Evolutionary conservation across 768 basidiomycete species (phyloP).

Genomic region (Serendipita sp.): DNA sequence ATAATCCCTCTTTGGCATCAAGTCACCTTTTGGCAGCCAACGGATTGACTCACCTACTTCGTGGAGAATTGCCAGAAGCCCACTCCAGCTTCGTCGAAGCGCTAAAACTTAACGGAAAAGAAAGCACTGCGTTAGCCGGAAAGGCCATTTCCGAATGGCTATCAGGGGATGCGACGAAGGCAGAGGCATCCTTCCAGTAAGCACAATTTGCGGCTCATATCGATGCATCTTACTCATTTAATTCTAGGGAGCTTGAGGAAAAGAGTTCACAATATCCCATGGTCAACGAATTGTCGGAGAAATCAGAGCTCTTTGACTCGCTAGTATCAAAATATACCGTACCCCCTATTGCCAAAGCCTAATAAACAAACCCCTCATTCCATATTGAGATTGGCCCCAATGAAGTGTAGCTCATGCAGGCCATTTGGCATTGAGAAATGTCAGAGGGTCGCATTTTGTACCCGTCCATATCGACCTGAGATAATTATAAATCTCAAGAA

Average conservation of each 20-base stretch:
- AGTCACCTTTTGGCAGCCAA: constrained; percentile 63
- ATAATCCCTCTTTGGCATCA: constrained; percentile 60
- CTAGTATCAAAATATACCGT: constrained; percentile 41
- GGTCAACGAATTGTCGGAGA: constrained; percentile 42
- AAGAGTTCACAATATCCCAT: constrained; percentile 54
- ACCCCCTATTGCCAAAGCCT: constrained; percentile 29
- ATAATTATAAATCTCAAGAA: background rate
- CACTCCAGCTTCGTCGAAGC: constrained; percentile 70
- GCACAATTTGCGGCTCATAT: constrained; percentile 17
- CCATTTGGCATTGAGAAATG: background rate
- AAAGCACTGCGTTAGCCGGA: constrained; percentile 56
- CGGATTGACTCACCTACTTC: constrained; percentile 60
- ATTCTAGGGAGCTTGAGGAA: constrained; percentile 25
- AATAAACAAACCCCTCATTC: background rate
- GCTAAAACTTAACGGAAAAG: constrained; percentile 25
- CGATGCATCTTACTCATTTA: background rate
- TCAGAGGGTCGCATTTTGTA: background rate
- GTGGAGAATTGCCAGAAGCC: constrained; percentile 59
- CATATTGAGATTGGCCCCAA: background rate
- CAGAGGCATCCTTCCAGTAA: constrained; percentile 54
- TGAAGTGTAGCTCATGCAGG: background rate
- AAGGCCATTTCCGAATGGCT: constrained; percentile 48
- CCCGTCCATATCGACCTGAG: background rate
- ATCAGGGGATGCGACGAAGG: constrained; percentile 37
- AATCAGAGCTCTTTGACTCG: constrained; percentile 48